Evolutionary conservation across 768 basidiomycete species (phyloP).

Genomic region (Mycena pura): DNA sequence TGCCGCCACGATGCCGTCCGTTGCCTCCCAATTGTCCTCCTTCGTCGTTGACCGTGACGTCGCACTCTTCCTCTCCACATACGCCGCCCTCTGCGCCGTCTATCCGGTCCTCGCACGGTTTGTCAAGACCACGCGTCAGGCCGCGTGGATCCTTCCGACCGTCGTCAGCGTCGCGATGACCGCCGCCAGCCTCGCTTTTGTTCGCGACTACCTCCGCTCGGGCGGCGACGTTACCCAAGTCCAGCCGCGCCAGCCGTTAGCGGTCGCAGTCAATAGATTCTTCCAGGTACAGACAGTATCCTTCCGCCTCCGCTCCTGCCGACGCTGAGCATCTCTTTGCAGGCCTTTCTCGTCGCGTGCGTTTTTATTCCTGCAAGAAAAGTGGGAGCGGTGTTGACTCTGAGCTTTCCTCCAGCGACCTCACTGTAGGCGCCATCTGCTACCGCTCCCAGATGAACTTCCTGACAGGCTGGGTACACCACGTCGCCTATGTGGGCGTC

Average conservation of each 20-base stretch:
- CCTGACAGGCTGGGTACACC: constrained; percentile 58
- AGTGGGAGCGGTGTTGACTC: background rate
- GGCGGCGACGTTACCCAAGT: background rate
- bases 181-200: constrained; percentile 42
- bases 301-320: too few species aligned
- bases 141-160: constrained; percentile 50
- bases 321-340: too few species aligned
- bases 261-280: constrained; percentile 33
- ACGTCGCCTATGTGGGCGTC: constrained; percentile 47
- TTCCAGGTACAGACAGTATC: constrained; percentile 37
- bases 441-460: constrained; percentile 50
- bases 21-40: too few species aligned
- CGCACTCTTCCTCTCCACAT: constrained; percentile 1
- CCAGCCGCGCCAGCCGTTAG: background rate
- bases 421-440: constrained; percentile 44
- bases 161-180: constrained; percentile 46
- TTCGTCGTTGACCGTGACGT: too few species aligned
- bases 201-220: constrained; percentile 32
- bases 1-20: too few species aligned
- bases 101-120: constrained; percentile 33
- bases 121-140: constrained; percentile 42
- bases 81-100: background rate
- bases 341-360: constrained; percentile 7
- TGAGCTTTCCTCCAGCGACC: constrained; percentile 34
- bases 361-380: background rate